Conservation (phyloP, 2,329 filamentous ascomycete species). For the Colletotrichum tanaceti region DNA sequence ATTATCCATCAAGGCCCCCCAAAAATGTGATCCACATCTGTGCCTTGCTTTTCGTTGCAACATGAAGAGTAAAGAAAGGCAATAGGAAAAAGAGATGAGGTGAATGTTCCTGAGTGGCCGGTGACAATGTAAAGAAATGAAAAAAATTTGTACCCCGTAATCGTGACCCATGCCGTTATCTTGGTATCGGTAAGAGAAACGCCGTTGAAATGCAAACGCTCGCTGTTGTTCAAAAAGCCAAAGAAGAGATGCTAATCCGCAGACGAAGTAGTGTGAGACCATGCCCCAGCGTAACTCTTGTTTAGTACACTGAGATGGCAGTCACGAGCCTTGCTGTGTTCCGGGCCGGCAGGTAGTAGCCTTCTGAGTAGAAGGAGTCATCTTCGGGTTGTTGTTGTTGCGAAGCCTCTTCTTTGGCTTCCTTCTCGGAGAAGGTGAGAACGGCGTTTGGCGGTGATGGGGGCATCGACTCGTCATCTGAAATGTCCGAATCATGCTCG, state of each 20-base stretch:
- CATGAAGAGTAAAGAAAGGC: constrained; percentile 9
- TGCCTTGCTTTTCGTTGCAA: constrained; percentile 34
- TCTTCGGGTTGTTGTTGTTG: constrained; percentile 55
- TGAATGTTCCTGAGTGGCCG: constrained; percentile 23
- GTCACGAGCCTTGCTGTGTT: constrained; percentile 64
- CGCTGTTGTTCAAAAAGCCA: constrained; percentile 29
- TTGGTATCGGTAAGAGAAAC: constrained; percentile 46
- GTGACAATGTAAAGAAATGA: constrained; percentile 23
- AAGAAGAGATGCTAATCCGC: constrained; percentile 39
- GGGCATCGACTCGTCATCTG: constrained; percentile 79
- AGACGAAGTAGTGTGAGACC: constrained; percentile 33
- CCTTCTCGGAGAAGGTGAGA: constrained; percentile 71
- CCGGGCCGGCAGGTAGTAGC: constrained; percentile 65
- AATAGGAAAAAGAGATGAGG: constrained; percentile 17
- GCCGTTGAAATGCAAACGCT: constrained; percentile 46
- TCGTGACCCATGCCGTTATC: constrained; percentile 35
- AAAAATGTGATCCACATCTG: constrained; percentile 7
- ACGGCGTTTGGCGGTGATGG: constrained; percentile 72
- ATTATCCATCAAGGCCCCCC: constrained; percentile 37
- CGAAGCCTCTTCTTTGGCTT: constrained; percentile 54
- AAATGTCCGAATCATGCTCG: constrained; percentile 74
- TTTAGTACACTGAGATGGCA: constrained; percentile 68
- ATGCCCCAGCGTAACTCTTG: constrained; percentile 16
- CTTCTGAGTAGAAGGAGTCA: constrained; percentile 61
- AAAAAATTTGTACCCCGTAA: constrained; percentile 12